Percentiles rank a stretch among this genome's conserved stretches.
These are phyloP conservation scores for Physocladia obscura DNA, from an alignment of 192 early-diverging fungal species.

Conservation along the genomic window DNA sequence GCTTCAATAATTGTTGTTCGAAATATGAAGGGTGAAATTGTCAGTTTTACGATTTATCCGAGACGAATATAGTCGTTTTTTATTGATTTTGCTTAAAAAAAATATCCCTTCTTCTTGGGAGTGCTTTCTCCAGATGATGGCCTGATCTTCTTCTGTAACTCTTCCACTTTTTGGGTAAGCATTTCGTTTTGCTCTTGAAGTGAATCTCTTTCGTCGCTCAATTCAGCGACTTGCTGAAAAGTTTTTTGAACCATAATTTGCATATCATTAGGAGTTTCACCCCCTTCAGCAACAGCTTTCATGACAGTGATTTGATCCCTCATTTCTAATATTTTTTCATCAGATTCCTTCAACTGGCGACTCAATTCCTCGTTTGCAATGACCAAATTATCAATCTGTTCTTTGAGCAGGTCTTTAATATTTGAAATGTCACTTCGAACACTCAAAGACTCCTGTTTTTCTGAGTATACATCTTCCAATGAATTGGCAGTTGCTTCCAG, in stretches of 20 bases:
- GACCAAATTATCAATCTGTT: no score
- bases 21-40: slow-evolving; percentile 8
- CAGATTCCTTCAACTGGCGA: neutral
- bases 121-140: neutral
- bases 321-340: neutral
- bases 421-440: no score
- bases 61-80: slow-evolving; percentile 1
- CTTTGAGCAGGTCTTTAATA: no score
- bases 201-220: slow-evolving; percentile 14
- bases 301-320: neutral
- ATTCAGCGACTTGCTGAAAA: slow-evolving; percentile 15
- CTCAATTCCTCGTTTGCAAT: no score
- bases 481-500: no score
- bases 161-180: slow-evolving; percentile 4
- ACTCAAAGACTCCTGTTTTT: no score
- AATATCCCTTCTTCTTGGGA: slow-evolving; percentile 18
- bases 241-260: slow-evolving; percentile 4
- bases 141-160: neutral
- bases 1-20: slow-evolving; percentile 14
- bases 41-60: slow-evolving; percentile 21
- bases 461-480: no score
- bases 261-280: neutral
- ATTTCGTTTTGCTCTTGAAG: slow-evolving; percentile 19
- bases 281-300: neutral
- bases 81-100: slow-evolving; percentile 1